Evolutionary conservation across 1,139 yeast genomes (phyloP).

Genomic region (Lodderomyces parapsilosis): DNA sequence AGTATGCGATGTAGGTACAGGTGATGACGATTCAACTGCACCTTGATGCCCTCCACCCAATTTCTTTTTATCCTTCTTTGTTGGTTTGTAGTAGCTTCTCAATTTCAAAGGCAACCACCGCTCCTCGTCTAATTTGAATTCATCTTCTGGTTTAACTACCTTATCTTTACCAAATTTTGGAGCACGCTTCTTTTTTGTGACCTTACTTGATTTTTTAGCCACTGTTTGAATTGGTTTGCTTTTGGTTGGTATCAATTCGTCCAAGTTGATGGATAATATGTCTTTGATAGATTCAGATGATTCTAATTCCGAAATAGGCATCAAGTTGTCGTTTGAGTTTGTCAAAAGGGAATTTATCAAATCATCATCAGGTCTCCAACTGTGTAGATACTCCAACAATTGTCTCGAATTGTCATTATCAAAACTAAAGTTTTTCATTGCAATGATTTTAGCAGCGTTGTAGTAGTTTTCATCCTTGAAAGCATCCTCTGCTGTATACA

Average conservation of each 20-base stretch:
- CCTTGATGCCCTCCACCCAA: slow-evolving; percentile 74
- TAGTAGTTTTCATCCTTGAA: slow-evolving; percentile 24
- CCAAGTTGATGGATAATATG: slow-evolving; percentile 27
- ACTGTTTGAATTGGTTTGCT: slow-evolving; percentile 8
- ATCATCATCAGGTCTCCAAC: slow-evolving; percentile 27
- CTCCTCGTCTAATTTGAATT: slow-evolving; percentile 48
- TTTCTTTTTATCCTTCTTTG: slow-evolving; percentile 57
- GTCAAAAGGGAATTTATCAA: slow-evolving; percentile 33
- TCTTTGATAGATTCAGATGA: slow-evolving; percentile 23
- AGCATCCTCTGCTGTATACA: slow-evolving; percentile 18
- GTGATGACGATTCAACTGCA: slow-evolving; percentile 43
- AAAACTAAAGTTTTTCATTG: slow-evolving; percentile 38
- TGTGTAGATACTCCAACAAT: slow-evolving; percentile 32
- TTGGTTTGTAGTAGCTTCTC: slow-evolving; percentile 79
- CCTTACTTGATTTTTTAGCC: slow-evolving; percentile 10
- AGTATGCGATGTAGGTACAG: slow-evolving; percentile 19
- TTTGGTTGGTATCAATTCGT: slow-evolving; percentile 19
- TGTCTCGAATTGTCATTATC: slow-evolving; percentile 28
- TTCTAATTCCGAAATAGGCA: slow-evolving; percentile 36
- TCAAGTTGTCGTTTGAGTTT: slow-evolving; percentile 23
- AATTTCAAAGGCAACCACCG: slow-evolving; percentile 91
- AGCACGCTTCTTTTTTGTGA: slow-evolving; percentile 24
- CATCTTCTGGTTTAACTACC: slow-evolving; percentile 30
- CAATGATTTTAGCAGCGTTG: slow-evolving; percentile 47
- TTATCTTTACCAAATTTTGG: slow-evolving; percentile 41